phyloP scores from a whole-genome alignment of 2,329 filamentous ascomycete genomes.

The Penicillium frequentans region DNA sequence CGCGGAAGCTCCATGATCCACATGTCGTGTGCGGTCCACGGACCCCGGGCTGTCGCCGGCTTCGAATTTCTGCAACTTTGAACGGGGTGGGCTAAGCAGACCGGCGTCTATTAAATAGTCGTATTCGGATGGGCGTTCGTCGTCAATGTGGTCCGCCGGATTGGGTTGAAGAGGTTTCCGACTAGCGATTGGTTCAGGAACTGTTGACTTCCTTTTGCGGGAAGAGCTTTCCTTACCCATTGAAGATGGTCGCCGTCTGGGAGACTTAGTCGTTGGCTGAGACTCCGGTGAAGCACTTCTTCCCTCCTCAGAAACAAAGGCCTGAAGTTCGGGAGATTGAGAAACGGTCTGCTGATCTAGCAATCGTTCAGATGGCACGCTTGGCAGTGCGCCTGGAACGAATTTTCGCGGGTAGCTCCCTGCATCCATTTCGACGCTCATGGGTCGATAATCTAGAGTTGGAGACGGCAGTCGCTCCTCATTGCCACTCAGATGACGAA shows the following conservation, averaged over 20 bases:
- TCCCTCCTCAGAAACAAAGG: conserved; percentile 14
- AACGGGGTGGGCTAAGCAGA: conserved; percentile 22
- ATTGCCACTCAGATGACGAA: conserved; percentile 50
- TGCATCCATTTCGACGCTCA: conserved; percentile 26
- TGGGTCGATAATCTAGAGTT: conserved; percentile 7
- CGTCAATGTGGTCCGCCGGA: conserved; percentile 14
- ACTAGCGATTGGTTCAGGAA: conserved; percentile 30
- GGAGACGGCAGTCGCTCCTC: conserved; percentile 22
- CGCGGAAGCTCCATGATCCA: conserved; percentile 4
- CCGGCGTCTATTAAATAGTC: conserved; percentile 16
- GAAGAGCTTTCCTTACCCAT: conserved; percentile 32
- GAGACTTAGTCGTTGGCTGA: conserved; percentile 9
- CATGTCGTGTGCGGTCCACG: conserved; percentile 29
- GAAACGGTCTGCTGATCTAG: conserved; percentile 34
- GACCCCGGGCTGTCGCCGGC: conserved; percentile 35
- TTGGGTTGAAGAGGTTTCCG: conserved; percentile 19
- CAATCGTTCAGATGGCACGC: conserved; percentile 48
- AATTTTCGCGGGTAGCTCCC: conserved; percentile 36
- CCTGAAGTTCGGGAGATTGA: conserved; percentile 9
- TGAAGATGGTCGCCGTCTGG: conserved; percentile 18
- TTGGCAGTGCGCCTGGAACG: conserved; percentile 44
- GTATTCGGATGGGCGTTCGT: conserved; percentile 9
- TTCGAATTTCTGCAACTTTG: conserved; percentile 33
- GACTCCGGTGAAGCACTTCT: conserved; percentile 13
- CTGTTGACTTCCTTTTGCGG: conserved; percentile 37